Percentiles rank a stretch among this genome's conserved stretches.
These are phyloP conservation scores for Xylaria flabelliformis DNA, from an alignment of 495 filamentous ascomycete species.

Conservation along the genomic window DNA sequence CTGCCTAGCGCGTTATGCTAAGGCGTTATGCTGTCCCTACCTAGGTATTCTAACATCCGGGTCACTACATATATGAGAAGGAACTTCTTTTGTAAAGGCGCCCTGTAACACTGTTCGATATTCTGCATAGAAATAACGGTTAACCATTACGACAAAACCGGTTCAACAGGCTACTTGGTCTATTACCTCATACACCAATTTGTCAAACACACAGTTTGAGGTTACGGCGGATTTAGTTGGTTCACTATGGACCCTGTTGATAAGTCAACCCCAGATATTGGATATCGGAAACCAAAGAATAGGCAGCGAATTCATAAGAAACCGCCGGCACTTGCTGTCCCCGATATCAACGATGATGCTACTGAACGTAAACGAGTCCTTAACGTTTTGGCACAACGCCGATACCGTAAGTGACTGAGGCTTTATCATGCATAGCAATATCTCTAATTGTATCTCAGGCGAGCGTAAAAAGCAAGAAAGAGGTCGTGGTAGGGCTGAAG, in stretches of 20 bases:
- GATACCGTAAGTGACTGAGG: constrained; percentile 51
- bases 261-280: background rate
- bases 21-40: constrained; percentile 21
- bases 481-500: constrained; percentile 5
- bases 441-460: constrained; percentile 29
- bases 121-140: constrained; percentile 12
- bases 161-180: background rate
- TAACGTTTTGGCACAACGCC: constrained; percentile 57
- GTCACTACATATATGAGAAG: background rate
- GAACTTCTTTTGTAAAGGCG: background rate
- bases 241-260: background rate
- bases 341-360: constrained; percentile 46
- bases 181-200: background rate
- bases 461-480: constrained; percentile 37
- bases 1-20: constrained; percentile 16
- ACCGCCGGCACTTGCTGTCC: constrained; percentile 36
- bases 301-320: constrained; percentile 38
- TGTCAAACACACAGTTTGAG: background rate
- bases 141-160: constrained; percentile 9
- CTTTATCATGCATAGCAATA: background rate
- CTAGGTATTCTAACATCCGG: background rate
- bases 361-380: constrained; percentile 56
- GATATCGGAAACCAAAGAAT: constrained; percentile 16
- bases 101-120: background rate
- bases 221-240: background rate